These are phyloP conservation scores for Ananas comosus DNA, from an alignment of 176 grass and related monocot genomes.

Conservation along the genomic window DNA sequence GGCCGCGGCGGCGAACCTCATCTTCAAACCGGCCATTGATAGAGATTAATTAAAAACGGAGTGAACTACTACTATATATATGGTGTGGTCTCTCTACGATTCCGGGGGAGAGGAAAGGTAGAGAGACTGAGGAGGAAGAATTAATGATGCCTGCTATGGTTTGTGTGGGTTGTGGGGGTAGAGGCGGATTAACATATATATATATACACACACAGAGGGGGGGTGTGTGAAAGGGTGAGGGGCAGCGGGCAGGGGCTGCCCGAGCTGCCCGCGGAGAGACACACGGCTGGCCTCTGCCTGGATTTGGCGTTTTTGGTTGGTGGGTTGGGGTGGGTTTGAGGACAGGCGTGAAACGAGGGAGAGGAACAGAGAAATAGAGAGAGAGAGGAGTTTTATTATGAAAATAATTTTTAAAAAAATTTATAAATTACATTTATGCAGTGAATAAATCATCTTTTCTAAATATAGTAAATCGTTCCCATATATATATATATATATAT, in stretches of 20 bases:
- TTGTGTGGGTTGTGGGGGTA: background rate
- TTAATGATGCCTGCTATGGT: background rate
- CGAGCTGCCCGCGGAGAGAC: background rate
- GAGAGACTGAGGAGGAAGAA: too few species aligned
- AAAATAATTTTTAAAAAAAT: too few species aligned
- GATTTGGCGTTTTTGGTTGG: background rate
- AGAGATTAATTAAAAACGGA: background rate
- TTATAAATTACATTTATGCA: too few species aligned
- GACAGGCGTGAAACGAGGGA: background rate
- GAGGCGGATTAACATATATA: background rate
- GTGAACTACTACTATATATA: background rate
- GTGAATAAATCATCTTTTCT: too few species aligned
- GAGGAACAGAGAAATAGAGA: background rate
- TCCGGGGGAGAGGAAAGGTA: too few species aligned
- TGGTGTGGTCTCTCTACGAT: too few species aligned
- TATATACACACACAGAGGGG: background rate
- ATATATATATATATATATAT: too few species aligned
- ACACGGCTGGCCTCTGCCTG: background rate
- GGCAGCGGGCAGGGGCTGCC: background rate
- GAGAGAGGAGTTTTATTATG: too few species aligned
- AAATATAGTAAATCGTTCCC: too few species aligned
- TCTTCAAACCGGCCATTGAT: slow-evolving; percentile 23
- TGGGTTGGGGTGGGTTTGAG: background rate
- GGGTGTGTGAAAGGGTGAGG: background rate
- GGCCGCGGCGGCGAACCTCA: slow-evolving; percentile 28